These are phyloP conservation scores for Geotrichum aggregatum DNA, from an alignment of 1,139 yeast species.

Conservation along the genomic window DNA sequence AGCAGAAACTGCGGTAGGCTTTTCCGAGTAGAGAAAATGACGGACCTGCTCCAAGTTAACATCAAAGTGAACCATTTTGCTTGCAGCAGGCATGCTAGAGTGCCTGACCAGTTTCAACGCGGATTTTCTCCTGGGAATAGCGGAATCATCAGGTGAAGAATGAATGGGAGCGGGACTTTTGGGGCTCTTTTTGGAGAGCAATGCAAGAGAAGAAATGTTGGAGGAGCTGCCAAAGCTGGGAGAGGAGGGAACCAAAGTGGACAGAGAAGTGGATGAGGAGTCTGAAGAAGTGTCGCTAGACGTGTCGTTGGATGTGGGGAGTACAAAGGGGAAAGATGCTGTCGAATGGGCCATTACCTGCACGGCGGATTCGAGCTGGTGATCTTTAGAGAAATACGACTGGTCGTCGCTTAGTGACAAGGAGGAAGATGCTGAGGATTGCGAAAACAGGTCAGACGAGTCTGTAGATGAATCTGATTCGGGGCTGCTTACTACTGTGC, in stretches of 20 bases:
- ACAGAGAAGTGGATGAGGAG: not conserved
- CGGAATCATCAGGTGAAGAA: not conserved
- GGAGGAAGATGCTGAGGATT: conserved; percentile 17
- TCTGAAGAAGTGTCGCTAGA: not conserved
- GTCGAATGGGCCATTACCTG: conserved; percentile 13
- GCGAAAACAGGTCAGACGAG: conserved; percentile 14
- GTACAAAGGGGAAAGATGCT: not conserved
- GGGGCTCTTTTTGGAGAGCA: conserved; percentile 4
- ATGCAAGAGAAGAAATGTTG: conserved; percentile 8
- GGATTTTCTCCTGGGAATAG: conserved; percentile 47
- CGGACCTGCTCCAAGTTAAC: conserved; percentile 59
- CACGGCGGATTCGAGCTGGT: conserved; percentile 17
- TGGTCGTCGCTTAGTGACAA: conserved; percentile 12
- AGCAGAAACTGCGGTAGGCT: conserved; percentile 71
- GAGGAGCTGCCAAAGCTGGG: conserved; percentile 13
- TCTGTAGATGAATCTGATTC: conserved; percentile 19
- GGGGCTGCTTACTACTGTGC: conserved; percentile 13
- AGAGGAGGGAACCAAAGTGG: conserved; percentile 16
- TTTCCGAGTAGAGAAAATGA: conserved; percentile 66
- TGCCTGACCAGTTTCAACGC: conserved; percentile 58
- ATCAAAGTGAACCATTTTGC: conserved; percentile 79
- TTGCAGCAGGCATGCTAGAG: conserved; percentile 68
- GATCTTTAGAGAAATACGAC: not conserved
- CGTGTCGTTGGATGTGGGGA: not conserved
- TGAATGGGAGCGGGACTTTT: not conserved